These are phyloP conservation scores for Avena insularis DNA, from an alignment of 176 grass and related monocot genomes.

Conservation along the genomic window DNA sequence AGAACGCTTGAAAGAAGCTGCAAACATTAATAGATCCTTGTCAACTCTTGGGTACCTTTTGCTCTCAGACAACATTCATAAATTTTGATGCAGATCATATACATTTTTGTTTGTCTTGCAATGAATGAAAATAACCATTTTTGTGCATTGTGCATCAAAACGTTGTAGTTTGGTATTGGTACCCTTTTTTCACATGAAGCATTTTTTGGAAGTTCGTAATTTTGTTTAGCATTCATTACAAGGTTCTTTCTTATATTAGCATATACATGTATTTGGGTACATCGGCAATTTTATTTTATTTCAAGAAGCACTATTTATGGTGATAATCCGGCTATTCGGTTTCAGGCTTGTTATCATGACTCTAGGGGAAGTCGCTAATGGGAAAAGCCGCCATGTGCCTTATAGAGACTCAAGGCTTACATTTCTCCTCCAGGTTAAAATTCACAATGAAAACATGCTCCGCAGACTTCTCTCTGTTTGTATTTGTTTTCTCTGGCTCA, in stretches of 20 bases:
- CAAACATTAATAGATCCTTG: slow-evolving; percentile 94
- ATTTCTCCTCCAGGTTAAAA: slow-evolving; percentile 91
- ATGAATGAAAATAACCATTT: slow-evolving; percentile 9
- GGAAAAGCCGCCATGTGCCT: slow-evolving; percentile 85
- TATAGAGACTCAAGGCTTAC: slow-evolving; percentile 98
- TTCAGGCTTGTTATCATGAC: slow-evolving; percentile 97
- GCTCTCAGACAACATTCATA: slow-evolving; percentile 13
- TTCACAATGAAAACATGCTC: slow-evolving; percentile 25
- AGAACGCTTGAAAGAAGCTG: slow-evolving; percentile 96
- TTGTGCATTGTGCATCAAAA: neutral
- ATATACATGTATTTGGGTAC: slow-evolving; percentile 25
- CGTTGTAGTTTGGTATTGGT: slow-evolving; percentile 9
- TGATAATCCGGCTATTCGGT: slow-evolving; percentile 30
- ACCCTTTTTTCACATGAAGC: slow-evolving; percentile 26
- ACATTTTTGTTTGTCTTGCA: neutral
- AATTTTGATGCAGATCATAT: neutral
- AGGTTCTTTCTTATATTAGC: slow-evolving; percentile 11
- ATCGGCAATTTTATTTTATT: neutral
- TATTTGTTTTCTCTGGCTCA: slow-evolving; percentile 38
- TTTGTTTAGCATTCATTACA: neutral
- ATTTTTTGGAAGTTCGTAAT: slow-evolving; percentile 12
- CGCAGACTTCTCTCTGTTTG: neutral
- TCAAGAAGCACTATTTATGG: slow-evolving; percentile 21
- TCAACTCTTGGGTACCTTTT: slow-evolving; percentile 89
- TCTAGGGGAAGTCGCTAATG: slow-evolving; percentile 92